Conservation (phyloP, 2,329 filamentous ascomycete genomes). For the Westerdykella ornata region DNA sequence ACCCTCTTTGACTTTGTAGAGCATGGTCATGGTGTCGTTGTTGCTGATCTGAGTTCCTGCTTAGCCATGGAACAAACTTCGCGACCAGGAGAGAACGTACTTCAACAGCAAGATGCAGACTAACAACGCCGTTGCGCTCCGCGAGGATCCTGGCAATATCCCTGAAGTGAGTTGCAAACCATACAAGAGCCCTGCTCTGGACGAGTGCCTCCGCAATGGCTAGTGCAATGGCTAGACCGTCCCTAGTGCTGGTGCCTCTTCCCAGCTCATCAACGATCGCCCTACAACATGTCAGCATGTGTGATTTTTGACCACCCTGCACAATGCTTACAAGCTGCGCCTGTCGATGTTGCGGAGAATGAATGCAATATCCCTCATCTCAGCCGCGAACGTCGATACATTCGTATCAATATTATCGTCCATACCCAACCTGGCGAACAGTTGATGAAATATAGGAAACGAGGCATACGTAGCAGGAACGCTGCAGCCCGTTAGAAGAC, state of each 20-base stretch:
- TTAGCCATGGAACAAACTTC: background rate
- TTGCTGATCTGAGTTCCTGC: slow-evolving; percentile 31
- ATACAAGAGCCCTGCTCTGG: slow-evolving; percentile 67
- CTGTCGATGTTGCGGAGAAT: slow-evolving; percentile 77
- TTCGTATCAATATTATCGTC: slow-evolving; percentile 87
- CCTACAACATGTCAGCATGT: slow-evolving; percentile 10
- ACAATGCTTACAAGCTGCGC: slow-evolving; percentile 51
- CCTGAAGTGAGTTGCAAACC: slow-evolving; percentile 90
- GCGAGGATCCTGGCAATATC: slow-evolving; percentile 71
- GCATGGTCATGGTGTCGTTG: slow-evolving; percentile 68
- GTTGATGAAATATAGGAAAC: slow-evolving; percentile 70
- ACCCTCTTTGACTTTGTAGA: slow-evolving; percentile 75
- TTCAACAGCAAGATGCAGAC: slow-evolving; percentile 71
- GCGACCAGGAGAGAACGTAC: slow-evolving; percentile 35
- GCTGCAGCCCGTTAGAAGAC: slow-evolving; percentile 16
- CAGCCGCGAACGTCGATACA: slow-evolving; percentile 84
- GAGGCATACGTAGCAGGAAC: slow-evolving; percentile 80
- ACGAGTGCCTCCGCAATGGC: slow-evolving; percentile 85
- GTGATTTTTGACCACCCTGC: background rate
- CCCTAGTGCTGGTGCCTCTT: slow-evolving; percentile 78
- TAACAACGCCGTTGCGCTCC: slow-evolving; percentile 71
- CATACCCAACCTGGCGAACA: slow-evolving; percentile 82
- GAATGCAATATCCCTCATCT: slow-evolving; percentile 95
- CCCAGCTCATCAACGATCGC: slow-evolving; percentile 89
- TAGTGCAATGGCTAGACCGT: slow-evolving; percentile 83